Conservation (phyloP, 495 filamentous ascomycete species). For the Podospora appendiculata region DNA sequence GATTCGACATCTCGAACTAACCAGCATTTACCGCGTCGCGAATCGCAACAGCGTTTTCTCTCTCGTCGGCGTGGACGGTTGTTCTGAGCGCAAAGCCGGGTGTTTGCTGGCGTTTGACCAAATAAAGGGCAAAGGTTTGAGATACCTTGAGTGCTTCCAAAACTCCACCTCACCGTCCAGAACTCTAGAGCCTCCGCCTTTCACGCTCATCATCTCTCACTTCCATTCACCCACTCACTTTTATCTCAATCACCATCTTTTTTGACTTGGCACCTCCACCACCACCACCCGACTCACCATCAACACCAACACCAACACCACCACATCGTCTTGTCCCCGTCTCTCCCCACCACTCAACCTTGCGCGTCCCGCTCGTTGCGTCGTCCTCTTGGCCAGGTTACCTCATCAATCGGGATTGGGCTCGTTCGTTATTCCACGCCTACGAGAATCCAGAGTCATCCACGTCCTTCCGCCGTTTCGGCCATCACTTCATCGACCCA, state of each 20-base stretch:
- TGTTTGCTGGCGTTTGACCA: constrained; percentile 19
- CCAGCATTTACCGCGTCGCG: no score
- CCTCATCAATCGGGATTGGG: constrained; percentile 11
- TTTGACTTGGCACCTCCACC: constrained; percentile 2
- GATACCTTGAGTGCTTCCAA: constrained; percentile 20
- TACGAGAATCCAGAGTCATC: constrained; percentile 9
- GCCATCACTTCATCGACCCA: constrained; percentile 18
- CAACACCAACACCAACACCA: not conserved
- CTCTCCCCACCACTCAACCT: constrained; percentile 4
- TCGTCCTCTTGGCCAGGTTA: constrained; percentile 7
- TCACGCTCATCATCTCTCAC: constrained; percentile 12
- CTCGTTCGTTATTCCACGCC: constrained; percentile 11
- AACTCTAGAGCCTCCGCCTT: not conserved
- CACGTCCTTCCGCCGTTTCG: constrained; percentile 9
- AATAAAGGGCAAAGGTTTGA: constrained; percentile 25
- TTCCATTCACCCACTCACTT: not conserved
- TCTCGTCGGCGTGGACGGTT: no score
- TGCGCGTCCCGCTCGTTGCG: not conserved
- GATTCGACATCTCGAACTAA: not conserved
- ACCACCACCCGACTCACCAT: constrained; percentile 5
- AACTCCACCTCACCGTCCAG: constrained; percentile 2
- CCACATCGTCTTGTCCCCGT: constrained; percentile 3
- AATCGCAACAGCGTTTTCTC: no score
- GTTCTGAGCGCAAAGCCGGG: not conserved
- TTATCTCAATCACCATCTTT: not conserved